phyloP scores from a whole-genome alignment of 2,329 filamentous ascomycete genomes.

The Hypoxylon sp. region DNA sequence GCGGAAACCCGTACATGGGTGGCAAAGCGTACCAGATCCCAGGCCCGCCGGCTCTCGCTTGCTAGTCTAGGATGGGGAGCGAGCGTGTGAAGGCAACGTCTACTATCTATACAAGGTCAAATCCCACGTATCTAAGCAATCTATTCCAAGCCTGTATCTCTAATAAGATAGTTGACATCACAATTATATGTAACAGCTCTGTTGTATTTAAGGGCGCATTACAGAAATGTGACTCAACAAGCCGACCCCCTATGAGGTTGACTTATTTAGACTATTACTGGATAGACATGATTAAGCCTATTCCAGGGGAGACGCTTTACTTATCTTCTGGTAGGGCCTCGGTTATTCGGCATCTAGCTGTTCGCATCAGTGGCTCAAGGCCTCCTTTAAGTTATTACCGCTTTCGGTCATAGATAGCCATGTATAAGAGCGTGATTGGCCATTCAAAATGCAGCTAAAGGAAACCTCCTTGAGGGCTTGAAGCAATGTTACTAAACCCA shows the following conservation, averaged over 20 bases:
- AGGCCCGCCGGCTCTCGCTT: constrained; percentile 47
- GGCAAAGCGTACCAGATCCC: constrained; percentile 54
- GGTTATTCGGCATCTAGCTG: too few species aligned
- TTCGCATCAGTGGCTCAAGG: not conserved
- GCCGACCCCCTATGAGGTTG: too few species aligned
- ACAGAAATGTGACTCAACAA: constrained; percentile 1
- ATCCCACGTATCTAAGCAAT: not conserved
- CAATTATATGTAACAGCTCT: not conserved
- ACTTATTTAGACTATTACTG: too few species aligned
- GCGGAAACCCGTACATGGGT: constrained; percentile 50
- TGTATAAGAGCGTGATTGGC: constrained; percentile 1
- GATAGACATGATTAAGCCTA: too few species aligned
- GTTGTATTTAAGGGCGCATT: not conserved
- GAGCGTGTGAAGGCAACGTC: not conserved
- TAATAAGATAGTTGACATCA: not conserved
- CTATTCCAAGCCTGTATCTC: not conserved
- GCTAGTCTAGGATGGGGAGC: constrained; percentile 8
- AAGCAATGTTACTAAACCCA: not conserved
- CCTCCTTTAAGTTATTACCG: constrained; percentile 1
- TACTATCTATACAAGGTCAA: not conserved
- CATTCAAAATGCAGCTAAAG: not conserved
- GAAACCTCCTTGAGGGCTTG: not conserved
- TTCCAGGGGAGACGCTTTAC: too few species aligned
- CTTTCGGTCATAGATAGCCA: not conserved
- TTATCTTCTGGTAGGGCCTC: too few species aligned